Evolutionary conservation across 1,139 yeast genomes (phyloP).

Genomic region (Suhomyces guaymorum): DNA sequence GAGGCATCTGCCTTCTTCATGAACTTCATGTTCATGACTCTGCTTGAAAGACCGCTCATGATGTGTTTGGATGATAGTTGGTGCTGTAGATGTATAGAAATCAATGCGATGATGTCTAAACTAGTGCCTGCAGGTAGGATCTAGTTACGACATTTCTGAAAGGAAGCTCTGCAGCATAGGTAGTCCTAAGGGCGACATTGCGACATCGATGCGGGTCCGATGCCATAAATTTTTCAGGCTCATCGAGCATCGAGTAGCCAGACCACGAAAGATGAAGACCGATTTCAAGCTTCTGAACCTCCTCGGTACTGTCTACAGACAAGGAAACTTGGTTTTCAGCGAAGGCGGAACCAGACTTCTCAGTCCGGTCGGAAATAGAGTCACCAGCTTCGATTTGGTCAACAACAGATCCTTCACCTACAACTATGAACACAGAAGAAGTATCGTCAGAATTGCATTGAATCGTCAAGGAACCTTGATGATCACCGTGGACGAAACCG

Average conservation of each 20-base stretch:
- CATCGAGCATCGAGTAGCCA: slow-evolving; percentile 7
- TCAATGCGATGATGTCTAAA: not conserved
- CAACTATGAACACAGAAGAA: slow-evolving; percentile 88
- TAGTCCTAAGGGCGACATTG: no score
- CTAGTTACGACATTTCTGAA: no score
- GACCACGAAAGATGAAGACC: slow-evolving; percentile 39
- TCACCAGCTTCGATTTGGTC: slow-evolving; percentile 81
- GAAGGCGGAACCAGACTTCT: slow-evolving; percentile 81
- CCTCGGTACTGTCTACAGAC: slow-evolving; percentile 90
- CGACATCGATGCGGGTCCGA: slow-evolving; percentile 5
- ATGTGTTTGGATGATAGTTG: not conserved
- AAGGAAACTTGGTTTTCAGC: slow-evolving; percentile 86
- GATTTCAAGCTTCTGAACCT: slow-evolving; percentile 73
- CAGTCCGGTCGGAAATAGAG: slow-evolving; percentile 94
- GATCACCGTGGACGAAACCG: slow-evolving; percentile 87
- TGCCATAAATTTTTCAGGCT: slow-evolving; percentile 13
- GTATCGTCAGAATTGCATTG: slow-evolving; percentile 75
- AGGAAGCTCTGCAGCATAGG: no score
- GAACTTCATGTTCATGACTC: slow-evolving; percentile 74
- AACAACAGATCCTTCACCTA: slow-evolving; percentile 87
- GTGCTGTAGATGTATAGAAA: not conserved
- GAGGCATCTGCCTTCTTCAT: slow-evolving; percentile 38
- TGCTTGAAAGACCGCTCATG: slow-evolving; percentile 56
- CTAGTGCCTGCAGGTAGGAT: slow-evolving; percentile 1
- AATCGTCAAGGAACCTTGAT: slow-evolving; percentile 80